Conservation (phyloP, 805 yeast species). For the Brettanomyces custersianus region DNA sequence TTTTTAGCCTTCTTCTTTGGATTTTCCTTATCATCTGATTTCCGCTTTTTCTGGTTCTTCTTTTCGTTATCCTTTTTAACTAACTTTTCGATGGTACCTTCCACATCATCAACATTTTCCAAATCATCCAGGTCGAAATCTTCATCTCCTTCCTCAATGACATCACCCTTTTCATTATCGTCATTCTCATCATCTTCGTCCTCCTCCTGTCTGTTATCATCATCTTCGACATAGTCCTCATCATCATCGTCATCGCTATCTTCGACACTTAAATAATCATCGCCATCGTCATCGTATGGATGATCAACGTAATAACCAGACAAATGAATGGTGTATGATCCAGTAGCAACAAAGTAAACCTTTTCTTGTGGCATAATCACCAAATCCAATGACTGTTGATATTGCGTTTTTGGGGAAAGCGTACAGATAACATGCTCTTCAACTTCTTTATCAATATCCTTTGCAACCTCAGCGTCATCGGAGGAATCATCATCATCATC, state of each 20-base stretch:
- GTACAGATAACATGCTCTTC: slow-evolving; percentile 86
- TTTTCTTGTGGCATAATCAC: slow-evolving; percentile 92
- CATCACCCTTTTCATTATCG: background rate
- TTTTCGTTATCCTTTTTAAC: slow-evolving; percentile 51
- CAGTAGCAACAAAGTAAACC: slow-evolving; percentile 88
- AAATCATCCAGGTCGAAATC: slow-evolving; percentile 52
- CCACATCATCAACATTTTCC: slow-evolving; percentile 63
- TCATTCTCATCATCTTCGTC: slow-evolving; percentile 12
- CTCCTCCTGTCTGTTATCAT: slow-evolving; percentile 27
- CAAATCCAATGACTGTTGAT: slow-evolving; percentile 85
- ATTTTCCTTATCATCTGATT: slow-evolving; percentile 16
- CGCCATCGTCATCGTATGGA: slow-evolving; percentile 72
- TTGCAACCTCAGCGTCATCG: slow-evolving; percentile 48
- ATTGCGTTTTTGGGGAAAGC: slow-evolving; percentile 73
- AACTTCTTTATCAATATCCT: slow-evolving; percentile 63
- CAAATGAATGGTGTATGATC: slow-evolving; percentile 87
- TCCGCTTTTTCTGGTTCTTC: slow-evolving; percentile 18
- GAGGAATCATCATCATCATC: slow-evolving; percentile 46
- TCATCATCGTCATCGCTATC: slow-evolving; percentile 41
- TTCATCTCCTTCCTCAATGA: slow-evolving; percentile 19
- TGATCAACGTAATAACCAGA: slow-evolving; percentile 95
- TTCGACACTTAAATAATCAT: slow-evolving; percentile 40
- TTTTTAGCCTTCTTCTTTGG: slow-evolving; percentile 24
- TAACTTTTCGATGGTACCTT: slow-evolving; percentile 66
- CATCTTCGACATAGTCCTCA: slow-evolving; percentile 68